Conservation (phyloP, 306 rosid species). For the Glycine soja region DNA sequence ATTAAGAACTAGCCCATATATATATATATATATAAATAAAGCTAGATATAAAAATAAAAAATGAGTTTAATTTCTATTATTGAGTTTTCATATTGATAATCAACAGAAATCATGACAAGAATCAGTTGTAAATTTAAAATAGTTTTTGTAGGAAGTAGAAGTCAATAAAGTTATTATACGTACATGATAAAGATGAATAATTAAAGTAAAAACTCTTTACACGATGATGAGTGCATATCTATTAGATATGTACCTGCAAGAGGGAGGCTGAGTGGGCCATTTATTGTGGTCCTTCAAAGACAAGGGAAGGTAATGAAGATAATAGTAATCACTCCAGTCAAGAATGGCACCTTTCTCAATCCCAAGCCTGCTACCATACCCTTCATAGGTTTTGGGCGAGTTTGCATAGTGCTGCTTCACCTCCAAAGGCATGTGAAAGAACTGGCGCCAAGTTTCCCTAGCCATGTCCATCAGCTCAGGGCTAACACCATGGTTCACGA, state of each 20-base stretch:
- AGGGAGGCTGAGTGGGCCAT: constrained; percentile 68
- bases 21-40: too few relatives aligned
- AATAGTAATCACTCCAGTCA: constrained; percentile 92
- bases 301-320: constrained; percentile 75
- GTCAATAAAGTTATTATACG: too few relatives aligned
- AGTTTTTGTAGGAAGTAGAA: too few relatives aligned
- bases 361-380: constrained; percentile 87
- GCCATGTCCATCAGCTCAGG: constrained; percentile 62
- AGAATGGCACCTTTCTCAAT: constrained; percentile 81
- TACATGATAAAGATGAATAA: too few relatives aligned
- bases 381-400: constrained; percentile 83
- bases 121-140: too few relatives aligned
- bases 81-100: too few relatives aligned
- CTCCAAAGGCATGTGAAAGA: constrained; percentile 75
- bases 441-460: constrained; percentile 64
- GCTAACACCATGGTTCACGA: constrained; percentile 71
- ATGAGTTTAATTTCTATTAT: too few relatives aligned
- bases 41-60: too few relatives aligned
- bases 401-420: constrained; percentile 70
- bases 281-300: constrained; percentile 64
- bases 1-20: too few relatives aligned
- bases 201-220: too few relatives aligned
- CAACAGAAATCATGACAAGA: too few relatives aligned
- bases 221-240: too few relatives aligned
- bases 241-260: constrained; percentile 37